These are phyloP conservation scores for Phytophthora hibernalis DNA, from an alignment of 352 stramenopile species.

Conservation along the genomic window DNA sequence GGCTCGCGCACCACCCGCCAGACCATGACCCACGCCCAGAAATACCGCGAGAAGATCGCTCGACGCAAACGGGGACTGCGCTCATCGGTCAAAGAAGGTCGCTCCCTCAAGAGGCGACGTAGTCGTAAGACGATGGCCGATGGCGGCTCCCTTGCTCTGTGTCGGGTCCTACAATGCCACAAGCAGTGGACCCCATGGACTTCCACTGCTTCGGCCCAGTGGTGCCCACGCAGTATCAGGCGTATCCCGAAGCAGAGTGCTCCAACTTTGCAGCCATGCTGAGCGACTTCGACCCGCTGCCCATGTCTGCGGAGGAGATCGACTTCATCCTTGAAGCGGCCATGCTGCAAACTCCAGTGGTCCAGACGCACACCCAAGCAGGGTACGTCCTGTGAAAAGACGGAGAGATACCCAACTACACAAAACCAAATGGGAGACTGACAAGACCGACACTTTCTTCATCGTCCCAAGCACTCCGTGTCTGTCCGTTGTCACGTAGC, in stretches of 20 bases:
- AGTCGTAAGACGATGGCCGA: constrained; percentile 1
- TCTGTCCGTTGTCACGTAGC: neutral
- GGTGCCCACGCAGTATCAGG: constrained; percentile 20
- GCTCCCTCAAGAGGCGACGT: constrained; percentile 37
- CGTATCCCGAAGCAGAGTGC: constrained; percentile 13
- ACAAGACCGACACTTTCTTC: neutral
- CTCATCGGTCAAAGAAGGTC: constrained; percentile 37
- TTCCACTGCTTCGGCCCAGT: constrained; percentile 37
- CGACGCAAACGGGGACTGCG: constrained; percentile 55
- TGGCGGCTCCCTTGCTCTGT: constrained; percentile 35
- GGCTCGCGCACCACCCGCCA: constrained; percentile 64
- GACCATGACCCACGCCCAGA: constrained; percentile 68
- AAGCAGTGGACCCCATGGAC: constrained; percentile 37
- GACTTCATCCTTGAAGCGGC: constrained; percentile 52
- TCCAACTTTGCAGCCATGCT: constrained; percentile 35
- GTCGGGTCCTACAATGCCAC: constrained; percentile 5
- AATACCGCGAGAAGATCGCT: constrained; percentile 66
- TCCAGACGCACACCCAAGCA: constrained; percentile 20
- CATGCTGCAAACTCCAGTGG: constrained; percentile 25
- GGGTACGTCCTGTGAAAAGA: constrained; percentile 35
- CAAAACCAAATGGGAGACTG: constrained; percentile 1
- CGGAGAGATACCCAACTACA: neutral
- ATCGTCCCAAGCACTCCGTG: constrained; percentile 6
- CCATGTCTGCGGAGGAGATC: constrained; percentile 54
- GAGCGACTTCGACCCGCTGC: constrained; percentile 43